phyloP scores from a whole-genome alignment of 2,329 filamentous ascomycete genomes.

The Penicillium sp. region DNA sequence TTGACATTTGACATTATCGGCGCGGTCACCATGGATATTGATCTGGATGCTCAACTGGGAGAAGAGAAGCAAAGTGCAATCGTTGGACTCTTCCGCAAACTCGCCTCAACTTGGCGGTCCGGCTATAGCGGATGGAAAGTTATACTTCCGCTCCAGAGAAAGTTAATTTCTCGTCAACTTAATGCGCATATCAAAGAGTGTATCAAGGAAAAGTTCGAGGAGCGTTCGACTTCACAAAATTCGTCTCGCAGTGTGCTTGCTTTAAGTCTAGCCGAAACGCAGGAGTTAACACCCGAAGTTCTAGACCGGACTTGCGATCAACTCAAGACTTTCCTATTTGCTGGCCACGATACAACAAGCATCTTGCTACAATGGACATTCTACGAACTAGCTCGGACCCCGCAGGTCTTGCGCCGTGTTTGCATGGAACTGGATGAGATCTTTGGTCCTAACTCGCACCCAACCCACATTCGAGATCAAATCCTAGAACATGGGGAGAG shows the following conservation, averaged over 20 bases:
- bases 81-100: slow-evolving; percentile 21
- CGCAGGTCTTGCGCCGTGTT: slow-evolving; percentile 33
- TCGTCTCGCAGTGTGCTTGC: background rate
- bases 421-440: slow-evolving; percentile 53
- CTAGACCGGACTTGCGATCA: slow-evolving; percentile 21
- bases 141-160: background rate
- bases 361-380: slow-evolving; percentile 20
- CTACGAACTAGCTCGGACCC: slow-evolving; percentile 21
- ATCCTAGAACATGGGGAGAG: slow-evolving; percentile 38
- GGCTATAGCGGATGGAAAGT: background rate
- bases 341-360: slow-evolving; percentile 24
- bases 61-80: slow-evolving; percentile 16
- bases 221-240: background rate
- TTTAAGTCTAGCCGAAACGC: background rate
- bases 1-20: slow-evolving; percentile 37
- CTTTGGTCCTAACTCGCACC: slow-evolving; percentile 44
- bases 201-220: background rate
- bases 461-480: slow-evolving; percentile 24
- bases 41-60: slow-evolving; percentile 23
- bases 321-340: slow-evolving; percentile 31
- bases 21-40: slow-evolving; percentile 18
- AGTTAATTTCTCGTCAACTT: background rate
- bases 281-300: background rate
- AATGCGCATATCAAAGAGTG: background rate
- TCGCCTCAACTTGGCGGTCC: slow-evolving; percentile 10